Percentiles rank a stretch among this genome's conserved stretches.
Evolutionary conservation across 2,329 filamentous ascomycete species (phyloP).

Genomic region (Colletotrichum phormii): DNA sequence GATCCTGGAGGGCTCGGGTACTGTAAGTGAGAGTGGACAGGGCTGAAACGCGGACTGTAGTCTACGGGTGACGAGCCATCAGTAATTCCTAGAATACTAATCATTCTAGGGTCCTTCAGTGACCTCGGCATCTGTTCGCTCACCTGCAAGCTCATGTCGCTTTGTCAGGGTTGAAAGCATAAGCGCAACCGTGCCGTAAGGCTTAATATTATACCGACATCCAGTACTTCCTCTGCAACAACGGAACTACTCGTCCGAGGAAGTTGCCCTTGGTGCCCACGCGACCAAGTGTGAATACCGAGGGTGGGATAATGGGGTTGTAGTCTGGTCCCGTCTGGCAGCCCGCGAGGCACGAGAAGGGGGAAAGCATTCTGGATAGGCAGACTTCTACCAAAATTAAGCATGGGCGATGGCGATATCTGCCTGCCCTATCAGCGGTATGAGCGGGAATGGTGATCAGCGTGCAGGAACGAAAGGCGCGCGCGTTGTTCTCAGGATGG

Average conservation of each 20-base stretch:
- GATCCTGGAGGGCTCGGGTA: neutral
- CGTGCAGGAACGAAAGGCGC: slow-evolving; percentile 6
- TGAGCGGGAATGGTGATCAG: neutral
- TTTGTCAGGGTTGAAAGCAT: neutral
- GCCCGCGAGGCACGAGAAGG: no score
- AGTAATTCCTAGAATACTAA: neutral
- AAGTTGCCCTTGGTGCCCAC: slow-evolving; percentile 5
- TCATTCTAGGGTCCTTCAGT: neutral
- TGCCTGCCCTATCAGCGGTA: slow-evolving; percentile 14
- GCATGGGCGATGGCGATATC: slow-evolving; percentile 32
- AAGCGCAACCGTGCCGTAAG: neutral
- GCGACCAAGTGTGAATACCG: neutral
- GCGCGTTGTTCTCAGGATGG: slow-evolving; percentile 31
- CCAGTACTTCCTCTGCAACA: neutral
- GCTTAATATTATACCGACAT: neutral
- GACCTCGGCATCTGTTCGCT: neutral
- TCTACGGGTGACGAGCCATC: slow-evolving; percentile 1
- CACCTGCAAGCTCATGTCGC: neutral
- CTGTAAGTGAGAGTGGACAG: slow-evolving; percentile 17
- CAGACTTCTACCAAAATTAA: neutral
- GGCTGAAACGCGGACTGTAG: slow-evolving; percentile 26
- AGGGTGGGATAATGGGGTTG: neutral
- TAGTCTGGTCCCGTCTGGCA: neutral
- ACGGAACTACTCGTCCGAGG: neutral
- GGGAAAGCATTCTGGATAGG: neutral